phyloP scores from a whole-genome alignment of 306 rosid genomes.

The Rosa multiflora region DNA sequence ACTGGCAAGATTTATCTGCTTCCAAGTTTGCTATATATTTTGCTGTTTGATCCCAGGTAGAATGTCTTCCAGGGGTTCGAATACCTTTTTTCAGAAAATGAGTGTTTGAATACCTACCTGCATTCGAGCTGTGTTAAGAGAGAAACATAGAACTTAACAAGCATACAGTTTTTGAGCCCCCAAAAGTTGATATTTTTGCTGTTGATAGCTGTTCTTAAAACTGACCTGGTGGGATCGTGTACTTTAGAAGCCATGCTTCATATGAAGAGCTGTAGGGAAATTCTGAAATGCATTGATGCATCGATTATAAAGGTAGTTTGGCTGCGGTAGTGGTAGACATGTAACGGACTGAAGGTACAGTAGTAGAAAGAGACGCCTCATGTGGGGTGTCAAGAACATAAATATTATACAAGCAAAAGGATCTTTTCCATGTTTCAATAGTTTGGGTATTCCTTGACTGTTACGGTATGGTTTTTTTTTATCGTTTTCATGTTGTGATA shows the following conservation, averaged over 20 bases:
- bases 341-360: not conserved
- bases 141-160: not conserved
- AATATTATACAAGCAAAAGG: not conserved
- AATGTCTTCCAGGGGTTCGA: not conserved
- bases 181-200: too few relatives aligned
- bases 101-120: not conserved
- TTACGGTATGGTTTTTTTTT: too few relatives aligned
- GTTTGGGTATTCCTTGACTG: not conserved
- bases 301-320: not conserved
- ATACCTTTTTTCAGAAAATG: not conserved
- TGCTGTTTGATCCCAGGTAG: not conserved
- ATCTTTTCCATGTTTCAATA: not conserved
- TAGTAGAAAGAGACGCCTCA: not conserved
- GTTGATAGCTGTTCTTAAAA: too few relatives aligned
- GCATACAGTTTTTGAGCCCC: not conserved
- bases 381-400: not conserved
- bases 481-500: too few relatives aligned
- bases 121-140: not conserved
- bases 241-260: not conserved
- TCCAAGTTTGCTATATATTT: not conserved
- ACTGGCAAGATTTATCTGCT: slow-evolving; percentile 14
- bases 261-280: not conserved
- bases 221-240: not conserved
- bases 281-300: not conserved
- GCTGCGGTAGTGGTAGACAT: not conserved